Evolutionary conservation across 805 yeast species (phyloP), one percentile per base, ranked within the genome.

Genomic region (Tetrapisispora nanseiensis): DNA sequence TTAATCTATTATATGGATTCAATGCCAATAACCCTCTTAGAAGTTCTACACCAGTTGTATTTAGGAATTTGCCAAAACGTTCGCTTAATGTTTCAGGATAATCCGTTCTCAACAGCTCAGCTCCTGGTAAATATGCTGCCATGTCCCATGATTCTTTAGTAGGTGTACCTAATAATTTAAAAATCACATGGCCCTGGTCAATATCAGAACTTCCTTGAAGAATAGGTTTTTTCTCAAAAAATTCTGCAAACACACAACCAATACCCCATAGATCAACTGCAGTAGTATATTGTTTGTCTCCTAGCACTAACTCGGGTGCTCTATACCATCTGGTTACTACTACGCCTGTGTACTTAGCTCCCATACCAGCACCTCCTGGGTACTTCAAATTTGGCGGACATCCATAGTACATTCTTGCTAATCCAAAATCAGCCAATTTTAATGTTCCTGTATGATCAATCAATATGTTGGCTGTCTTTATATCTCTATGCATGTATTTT

Each of bases 311-410:
- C 60, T 90, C 98, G 0, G 97, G 98, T 1, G 98, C 95, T 45
- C 98, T 70, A 62, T 94, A 92, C 98, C 98, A 92, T 49, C 98
- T 66, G 0, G 98, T 92, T 30, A 92, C 97, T 2, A 92, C 98
- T 42, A 76, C 70, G n/a, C 75, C 71, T 0, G 85, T 78, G 49
- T 76, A 73, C 26, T 62, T 66, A 55, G 54, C 61, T 21, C 57
- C 65, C 3, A 57, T 45, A 0, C 67, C 66, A 1, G 76, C 73
- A 21, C 75, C 74, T 34, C 72, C 71, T 0, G 67, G 68, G 27
- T 46, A 56, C 3, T 69, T 71, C 3, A 64, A 47, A 12, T 66
- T 67, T 1, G 94, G 94, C 0, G 70, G 66, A 3, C 66, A 59
- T 1, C 87, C 94, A 43, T 70, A 73, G 58, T 78, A 84, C 16